Percentiles rank a stretch among this genome's conserved stretches.
These are phyloP conservation scores for Ustilago crameri DNA, from an alignment of 1,284 basidiomycete species.

Conservation along the genomic window DNA sequence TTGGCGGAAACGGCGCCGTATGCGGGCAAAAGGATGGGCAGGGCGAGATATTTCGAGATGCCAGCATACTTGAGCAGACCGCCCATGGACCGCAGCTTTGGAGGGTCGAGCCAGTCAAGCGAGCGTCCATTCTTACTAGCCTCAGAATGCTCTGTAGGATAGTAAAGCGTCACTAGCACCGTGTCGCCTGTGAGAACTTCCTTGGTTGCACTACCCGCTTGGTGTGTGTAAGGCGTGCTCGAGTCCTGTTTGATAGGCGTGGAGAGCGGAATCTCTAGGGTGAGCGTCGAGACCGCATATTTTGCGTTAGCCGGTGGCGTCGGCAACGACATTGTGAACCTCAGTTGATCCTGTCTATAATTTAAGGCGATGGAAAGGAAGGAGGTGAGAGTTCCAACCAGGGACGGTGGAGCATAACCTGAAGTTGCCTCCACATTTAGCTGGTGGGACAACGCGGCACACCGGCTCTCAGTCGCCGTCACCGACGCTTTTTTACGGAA, in stretches of 20 bases:
- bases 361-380: neutral
- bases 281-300: conserved; percentile 52
- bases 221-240: conserved; percentile 25
- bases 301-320: conserved; percentile 15
- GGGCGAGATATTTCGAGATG: conserved; percentile 52
- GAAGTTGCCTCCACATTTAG: too few species aligned
- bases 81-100: conserved; percentile 45
- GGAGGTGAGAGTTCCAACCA: neutral
- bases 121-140: neutral
- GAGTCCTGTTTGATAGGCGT: conserved; percentile 34
- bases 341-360: neutral
- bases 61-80: conserved; percentile 61
- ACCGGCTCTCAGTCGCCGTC: neutral
- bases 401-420: neutral
- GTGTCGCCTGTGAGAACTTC: conserved; percentile 50
- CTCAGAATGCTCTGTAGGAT: conserved; percentile 31
- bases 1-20: conserved; percentile 45
- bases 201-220: conserved; percentile 25
- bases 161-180: conserved; percentile 59
- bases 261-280: conserved; percentile 52
- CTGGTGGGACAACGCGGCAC: neutral
- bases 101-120: conserved; percentile 46
- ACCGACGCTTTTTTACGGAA: too few species aligned
- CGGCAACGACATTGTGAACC: conserved; percentile 35
- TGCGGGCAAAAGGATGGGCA: conserved; percentile 50